A percentile compares a stretch with the other conserved stretches of the same genome.
phyloP scores from a whole-genome alignment of 164 flowering plant genomes.

The Vitis rotundifolia region DNA sequence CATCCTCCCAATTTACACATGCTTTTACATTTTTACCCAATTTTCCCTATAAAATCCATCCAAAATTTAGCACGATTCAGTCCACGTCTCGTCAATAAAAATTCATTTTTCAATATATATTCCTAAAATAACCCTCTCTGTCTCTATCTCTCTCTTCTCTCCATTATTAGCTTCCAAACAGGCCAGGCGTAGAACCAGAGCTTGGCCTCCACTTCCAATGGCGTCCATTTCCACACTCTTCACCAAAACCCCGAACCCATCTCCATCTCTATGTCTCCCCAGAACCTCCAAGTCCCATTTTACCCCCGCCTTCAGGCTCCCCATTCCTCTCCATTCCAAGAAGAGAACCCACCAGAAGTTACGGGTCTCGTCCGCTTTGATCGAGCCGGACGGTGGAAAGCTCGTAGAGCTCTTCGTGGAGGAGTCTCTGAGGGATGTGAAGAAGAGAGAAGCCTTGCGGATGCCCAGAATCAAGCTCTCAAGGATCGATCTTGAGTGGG shows the following conservation, averaged over 20 bases:
- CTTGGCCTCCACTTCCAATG: constrained; percentile 26
- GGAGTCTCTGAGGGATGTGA: constrained; percentile 40
- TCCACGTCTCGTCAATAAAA: background rate
- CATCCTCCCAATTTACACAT: constrained; percentile 33
- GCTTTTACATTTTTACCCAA: background rate
- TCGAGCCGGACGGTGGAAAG: constrained; percentile 93
- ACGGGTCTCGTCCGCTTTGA: constrained; percentile 50
- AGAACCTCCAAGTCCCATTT: constrained; percentile 25
- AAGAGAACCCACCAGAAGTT: constrained; percentile 5
- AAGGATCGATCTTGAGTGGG: constrained; percentile 83
- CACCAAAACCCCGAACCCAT: constrained; percentile 22
- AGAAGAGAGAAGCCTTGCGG: constrained; percentile 46
- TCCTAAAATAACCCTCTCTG: constrained; percentile 5
- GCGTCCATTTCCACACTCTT: constrained; percentile 44
- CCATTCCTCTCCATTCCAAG: constrained; percentile 13
- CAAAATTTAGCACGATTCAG: background rate
- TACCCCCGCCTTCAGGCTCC: constrained; percentile 13
- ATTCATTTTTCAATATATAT: too few species aligned
- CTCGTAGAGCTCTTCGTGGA: constrained; percentile 70
- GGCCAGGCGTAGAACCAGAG: background rate
- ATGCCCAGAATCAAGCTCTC: constrained; percentile 65
- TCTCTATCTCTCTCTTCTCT: background rate
- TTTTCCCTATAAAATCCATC: background rate
- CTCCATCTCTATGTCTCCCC: constrained; percentile 3
- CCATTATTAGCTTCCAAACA: background rate